Evolutionary conservation across 805 yeast species (phyloP), one percentile per base, ranked within the genome.

Genomic region (Candida manassasensis): DNA sequence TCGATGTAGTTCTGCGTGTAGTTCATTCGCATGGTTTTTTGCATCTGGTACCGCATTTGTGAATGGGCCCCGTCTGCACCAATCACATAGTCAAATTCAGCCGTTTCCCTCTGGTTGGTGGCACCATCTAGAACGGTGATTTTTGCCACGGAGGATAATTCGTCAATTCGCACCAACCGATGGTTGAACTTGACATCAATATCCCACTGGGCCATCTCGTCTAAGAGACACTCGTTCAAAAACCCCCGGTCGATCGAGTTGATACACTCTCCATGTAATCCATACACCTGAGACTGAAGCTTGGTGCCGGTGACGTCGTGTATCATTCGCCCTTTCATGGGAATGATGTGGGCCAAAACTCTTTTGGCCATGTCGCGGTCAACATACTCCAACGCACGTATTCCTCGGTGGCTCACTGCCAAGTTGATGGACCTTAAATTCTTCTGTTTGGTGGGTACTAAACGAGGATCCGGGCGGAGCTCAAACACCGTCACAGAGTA

Each of bases 41-140:
- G 88, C 50, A 89, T 53, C 44, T 78, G 84, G 32, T 70, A 67
- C 38, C 96, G 72, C 16, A 82, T 78, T 38, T 74, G 74, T 2
- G 95, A 84, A 56, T 75, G 82, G 1, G 93, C 74, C 2, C 97
- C 97, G 55, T 89, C 97, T 16, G 88, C 78, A 11, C 96, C 97
- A 34, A 89, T 63, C 8, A 85, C 65, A 37, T 77, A 75, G 52
- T 84, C 85, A 44, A 73, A 66, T 21, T 55, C 53, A 29, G 49
- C 53, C 4, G 39, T 37, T 34, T 46, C 43, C 18, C 35, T 18
- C 5, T 49, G 50, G 2, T 48, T 45, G 13, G 36, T 36, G 5
- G 45, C 42, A 5, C 38, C 32, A 24, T 49, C 50, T 16, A 38
- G 21, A 35, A 62, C 58, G 8, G 44, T 40, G 44, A 65, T 40